Base-by-base conservation (phyloP, 805 yeast species). In the Osmozyma mogii region DNA sequence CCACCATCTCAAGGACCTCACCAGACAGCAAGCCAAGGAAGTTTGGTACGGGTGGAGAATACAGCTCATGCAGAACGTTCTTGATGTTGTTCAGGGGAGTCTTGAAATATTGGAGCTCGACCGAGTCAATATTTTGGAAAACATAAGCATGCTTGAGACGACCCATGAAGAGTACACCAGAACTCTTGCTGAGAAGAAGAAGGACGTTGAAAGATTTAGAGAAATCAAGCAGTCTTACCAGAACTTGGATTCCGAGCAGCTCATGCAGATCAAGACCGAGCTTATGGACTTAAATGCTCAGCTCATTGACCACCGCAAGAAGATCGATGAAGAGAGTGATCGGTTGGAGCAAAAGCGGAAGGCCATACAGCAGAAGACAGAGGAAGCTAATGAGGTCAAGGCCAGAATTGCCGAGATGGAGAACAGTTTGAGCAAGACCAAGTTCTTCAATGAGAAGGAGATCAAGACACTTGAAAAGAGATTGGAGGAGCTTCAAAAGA, bases 31-130 rank as follows among this genome's bases (percentile, higher is more conserved):
- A 42, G 72, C 83, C 0, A 62, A 58, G 34, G 65, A 62, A 22
- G 68, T 68, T 0, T 78, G 84, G 83, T 72, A 70, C 40, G 68
- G 65, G 28, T 78, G 84, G 85, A 54, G 83, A 36, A 47, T 58
- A 9, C 71, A 72, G 36, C 61, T 75, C 27, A 44, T 70, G 5
- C 54, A 58, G 15, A 75, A 72, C 23, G 54, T 76, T 10, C 43
- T 65, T 18, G 48, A 40, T 11, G 58, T 58, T 22, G 38, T 62
- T 13, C 37, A 46, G 15, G 37, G 28, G 16, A 50, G 47, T 22
- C 33, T 36, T 4, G 45, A 43, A 14, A 34, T 40, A 9, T 39
- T 55, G 14, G 31, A 25, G n/a, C 36, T 39, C 6, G 60, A 54
- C 28, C 40, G 40, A 27, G 30, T 19, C 4, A 29, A 26, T 1